Conservation (phyloP, 169 alveolate species). For the Plasmodium inui region DNA sequence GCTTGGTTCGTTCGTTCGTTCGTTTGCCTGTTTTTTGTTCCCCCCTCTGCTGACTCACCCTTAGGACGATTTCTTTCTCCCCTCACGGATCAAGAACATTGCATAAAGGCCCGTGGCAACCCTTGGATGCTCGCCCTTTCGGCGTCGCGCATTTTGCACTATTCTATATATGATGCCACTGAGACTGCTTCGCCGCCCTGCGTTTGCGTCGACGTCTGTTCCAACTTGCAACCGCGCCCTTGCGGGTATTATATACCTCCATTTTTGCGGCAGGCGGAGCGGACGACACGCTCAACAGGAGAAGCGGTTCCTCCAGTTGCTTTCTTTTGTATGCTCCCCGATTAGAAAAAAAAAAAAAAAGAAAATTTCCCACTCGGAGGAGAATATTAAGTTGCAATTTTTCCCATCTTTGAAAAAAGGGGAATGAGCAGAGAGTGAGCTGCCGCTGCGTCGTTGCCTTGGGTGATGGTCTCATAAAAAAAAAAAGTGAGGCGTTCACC, state of each 20-base stretch:
- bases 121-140: neutral
- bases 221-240: neutral
- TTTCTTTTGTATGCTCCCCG: neutral
- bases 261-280: neutral
- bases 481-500: neutral
- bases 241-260: neutral
- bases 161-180: neutral
- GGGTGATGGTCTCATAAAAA: neutral
- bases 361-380: neutral
- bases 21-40: neutral
- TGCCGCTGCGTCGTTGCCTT: neutral
- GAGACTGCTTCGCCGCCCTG: neutral
- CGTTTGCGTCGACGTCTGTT: too few relatives aligned
- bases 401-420: neutral
- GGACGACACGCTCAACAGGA: neutral
- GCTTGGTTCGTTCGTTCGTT: neutral
- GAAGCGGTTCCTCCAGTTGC: neutral
- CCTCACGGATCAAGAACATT: neutral
- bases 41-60: neutral
- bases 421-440: neutral
- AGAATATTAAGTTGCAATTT: neutral
- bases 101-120: neutral
- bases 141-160: neutral
- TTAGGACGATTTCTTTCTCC: neutral
- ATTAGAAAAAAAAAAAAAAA: too few relatives aligned